Conservation (phyloP, 257 asterid genomes). For the Solanum chilense region DNA sequence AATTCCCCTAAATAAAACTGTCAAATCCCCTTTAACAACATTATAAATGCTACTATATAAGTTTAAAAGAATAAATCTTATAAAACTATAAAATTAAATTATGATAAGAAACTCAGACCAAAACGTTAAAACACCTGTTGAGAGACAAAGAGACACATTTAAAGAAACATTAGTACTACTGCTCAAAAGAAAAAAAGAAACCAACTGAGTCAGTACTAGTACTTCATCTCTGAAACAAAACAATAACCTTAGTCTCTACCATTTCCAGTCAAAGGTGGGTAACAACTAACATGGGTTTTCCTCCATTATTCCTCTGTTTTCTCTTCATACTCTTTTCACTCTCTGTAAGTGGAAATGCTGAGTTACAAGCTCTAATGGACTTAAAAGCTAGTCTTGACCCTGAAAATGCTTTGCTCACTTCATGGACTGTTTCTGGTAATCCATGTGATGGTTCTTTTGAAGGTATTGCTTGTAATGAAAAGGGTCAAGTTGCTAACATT, state of each 20-base stretch:
- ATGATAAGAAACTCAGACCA: no score
- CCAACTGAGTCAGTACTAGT: neutral
- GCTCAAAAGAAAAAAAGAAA: neutral
- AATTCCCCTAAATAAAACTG: neutral
- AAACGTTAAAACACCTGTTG: rapidly evolving
- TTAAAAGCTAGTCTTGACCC: conserved; percentile 78
- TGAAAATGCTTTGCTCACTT: conserved; percentile 34
- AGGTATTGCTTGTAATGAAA: conserved; percentile 76
- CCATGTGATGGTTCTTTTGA: conserved; percentile 72
- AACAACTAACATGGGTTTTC: conserved; percentile 24
- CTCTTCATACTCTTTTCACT: conserved; percentile 21
- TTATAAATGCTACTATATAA: no score
- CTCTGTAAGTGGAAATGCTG: conserved; percentile 19
- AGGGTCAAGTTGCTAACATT: conserved; percentile 65
- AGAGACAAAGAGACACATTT: neutral
- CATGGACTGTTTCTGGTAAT: conserved; percentile 62
- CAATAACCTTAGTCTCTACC: neutral
- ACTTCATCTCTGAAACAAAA: neutral
- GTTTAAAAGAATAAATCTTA: no score
- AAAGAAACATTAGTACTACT: neutral
- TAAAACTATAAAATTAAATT: no score
- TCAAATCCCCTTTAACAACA: no score
- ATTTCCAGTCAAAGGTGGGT: neutral
- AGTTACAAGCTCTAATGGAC: conserved; percentile 48
- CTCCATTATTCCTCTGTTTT: conserved; percentile 8